A percentile compares a stretch with the other conserved stretches of the same genome.
Conservation (phyloP, 1,284 basidiomycete species). For the Pterulicium gracile region DNA sequence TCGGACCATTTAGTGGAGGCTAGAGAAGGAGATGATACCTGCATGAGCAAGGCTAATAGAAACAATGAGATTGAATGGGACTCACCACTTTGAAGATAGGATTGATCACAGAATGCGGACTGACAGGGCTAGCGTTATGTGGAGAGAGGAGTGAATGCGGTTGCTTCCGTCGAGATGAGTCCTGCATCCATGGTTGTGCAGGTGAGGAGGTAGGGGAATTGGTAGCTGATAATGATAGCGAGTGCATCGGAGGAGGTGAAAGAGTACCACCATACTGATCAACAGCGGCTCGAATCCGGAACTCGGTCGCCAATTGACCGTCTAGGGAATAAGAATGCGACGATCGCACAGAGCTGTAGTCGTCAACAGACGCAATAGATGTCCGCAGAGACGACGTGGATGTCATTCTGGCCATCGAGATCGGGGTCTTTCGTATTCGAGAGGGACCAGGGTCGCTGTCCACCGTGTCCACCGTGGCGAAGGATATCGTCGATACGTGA, state of each 20-base stretch:
- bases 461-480: conserved; percentile 70
- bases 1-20: conserved; percentile 29
- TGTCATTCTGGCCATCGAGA: conserved; percentile 60
- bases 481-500: conserved; percentile 63
- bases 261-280: conserved; percentile 52
- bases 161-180: conserved; percentile 9
- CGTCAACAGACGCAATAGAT: conserved; percentile 59
- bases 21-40: conserved; percentile 12
- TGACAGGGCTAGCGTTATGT: conserved; percentile 37
- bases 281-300: conserved; percentile 63
- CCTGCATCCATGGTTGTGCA: conserved; percentile 43
- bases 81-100: conserved; percentile 89
- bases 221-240: conserved; percentile 56
- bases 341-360: conserved; percentile 65
- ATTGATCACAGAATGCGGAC: conserved; percentile 59
- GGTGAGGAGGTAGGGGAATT: conserved; percentile 48
- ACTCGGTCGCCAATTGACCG: conserved; percentile 71
- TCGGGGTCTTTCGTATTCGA: conserved; percentile 47
- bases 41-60: conserved; percentile 44
- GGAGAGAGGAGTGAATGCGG: neutral
- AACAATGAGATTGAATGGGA: conserved; percentile 19
- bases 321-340: conserved; percentile 78
- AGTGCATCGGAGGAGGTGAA: conserved; percentile 65
- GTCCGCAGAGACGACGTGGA: conserved; percentile 67
- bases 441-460: conserved; percentile 78